phyloP scores from a whole-genome alignment of 2,329 filamentous ascomycete species.

The Anthostomella pinea region DNA sequence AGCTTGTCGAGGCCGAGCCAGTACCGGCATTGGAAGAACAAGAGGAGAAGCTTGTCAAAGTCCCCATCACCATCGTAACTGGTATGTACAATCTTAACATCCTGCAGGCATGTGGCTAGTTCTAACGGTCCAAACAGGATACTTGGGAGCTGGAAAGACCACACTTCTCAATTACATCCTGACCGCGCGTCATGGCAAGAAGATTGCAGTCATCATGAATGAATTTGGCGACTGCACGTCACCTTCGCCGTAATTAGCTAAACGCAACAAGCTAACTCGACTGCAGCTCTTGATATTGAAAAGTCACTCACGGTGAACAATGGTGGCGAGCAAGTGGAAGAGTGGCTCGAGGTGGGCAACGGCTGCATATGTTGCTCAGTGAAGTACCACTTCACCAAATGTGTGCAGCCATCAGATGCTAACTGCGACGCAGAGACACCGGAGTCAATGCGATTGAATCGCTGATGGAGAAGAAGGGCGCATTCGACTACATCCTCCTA shows the following conservation, averaged over 20 bases:
- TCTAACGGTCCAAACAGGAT: constrained; percentile 55
- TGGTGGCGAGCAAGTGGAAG: constrained; percentile 76
- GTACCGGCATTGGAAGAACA: constrained; percentile 37
- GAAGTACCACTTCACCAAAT: constrained; percentile 54
- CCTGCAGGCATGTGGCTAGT: too few species aligned
- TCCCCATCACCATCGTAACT: constrained; percentile 83
- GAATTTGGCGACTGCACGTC: constrained; percentile 77
- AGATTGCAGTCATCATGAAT: constrained; percentile 96
- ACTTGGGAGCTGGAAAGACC: constrained; percentile 93
- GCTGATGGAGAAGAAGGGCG: constrained; percentile 88
- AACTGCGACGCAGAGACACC: constrained; percentile 60
- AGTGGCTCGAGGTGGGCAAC: constrained; percentile 95
- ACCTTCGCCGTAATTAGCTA: background rate
- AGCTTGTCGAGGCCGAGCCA: constrained; percentile 44
- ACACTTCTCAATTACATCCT: constrained; percentile 95
- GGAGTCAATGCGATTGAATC: constrained; percentile 95
- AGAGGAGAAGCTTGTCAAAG: constrained; percentile 59
- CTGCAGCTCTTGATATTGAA: constrained; percentile 82
- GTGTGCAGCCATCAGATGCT: constrained; percentile 14
- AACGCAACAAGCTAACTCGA: constrained; percentile 8
- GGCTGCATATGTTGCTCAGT: constrained; percentile 98
- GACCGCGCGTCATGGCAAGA: constrained; percentile 93
- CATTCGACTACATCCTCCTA: constrained; percentile 95
- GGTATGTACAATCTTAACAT: too few species aligned
- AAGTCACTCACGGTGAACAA: constrained; percentile 91